These are phyloP conservation scores for Lipomyces yamanashiensis DNA, from an alignment of 805 yeast species.

Conservation along the genomic window DNA sequence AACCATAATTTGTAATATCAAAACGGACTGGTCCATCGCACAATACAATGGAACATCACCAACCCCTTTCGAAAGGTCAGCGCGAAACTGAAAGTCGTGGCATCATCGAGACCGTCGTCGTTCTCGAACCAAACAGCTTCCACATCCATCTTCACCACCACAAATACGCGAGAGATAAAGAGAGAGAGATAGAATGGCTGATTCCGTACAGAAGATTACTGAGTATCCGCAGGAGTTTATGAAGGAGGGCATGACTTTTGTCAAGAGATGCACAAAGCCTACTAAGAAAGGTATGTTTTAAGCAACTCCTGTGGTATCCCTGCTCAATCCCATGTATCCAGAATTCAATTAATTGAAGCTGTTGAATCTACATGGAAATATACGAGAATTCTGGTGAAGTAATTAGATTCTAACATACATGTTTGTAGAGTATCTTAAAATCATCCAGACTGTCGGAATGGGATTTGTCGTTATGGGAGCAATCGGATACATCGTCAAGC, in stretches of 20 bases:
- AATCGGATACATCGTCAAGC: conserved; percentile 93
- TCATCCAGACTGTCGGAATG: conserved; percentile 93
- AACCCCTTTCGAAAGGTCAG: conserved; percentile 5
- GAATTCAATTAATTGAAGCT: not conserved
- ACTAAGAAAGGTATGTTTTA: conserved; percentile 63
- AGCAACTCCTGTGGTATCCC: not conserved
- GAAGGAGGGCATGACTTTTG: conserved; percentile 87
- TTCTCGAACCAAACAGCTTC: not conserved
- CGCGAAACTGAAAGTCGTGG: not conserved
- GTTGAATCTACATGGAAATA: not conserved
- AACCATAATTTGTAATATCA: not conserved
- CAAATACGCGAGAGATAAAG: not conserved
- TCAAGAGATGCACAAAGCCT: conserved; percentile 93
- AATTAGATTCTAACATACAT: no score
- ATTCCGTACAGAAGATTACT: conserved; percentile 62
- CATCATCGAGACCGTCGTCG: conserved; percentile 1
- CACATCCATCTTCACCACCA: not conserved
- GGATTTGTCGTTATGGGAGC: conserved; percentile 98
- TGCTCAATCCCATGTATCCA: not conserved
- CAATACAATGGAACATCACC: not conserved
- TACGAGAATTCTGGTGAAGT: no score
- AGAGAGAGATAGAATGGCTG: conserved; percentile 25
- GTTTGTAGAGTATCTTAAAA: conserved; percentile 72
- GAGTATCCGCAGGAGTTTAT: conserved; percentile 90
- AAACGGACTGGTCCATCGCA: not conserved